A percentile compares a stretch with the other conserved stretches of the same genome.
These are phyloP conservation scores for Laetiporus sulphureus DNA, from an alignment of 1,284 basidiomycete genomes.

Conservation along the genomic window DNA sequence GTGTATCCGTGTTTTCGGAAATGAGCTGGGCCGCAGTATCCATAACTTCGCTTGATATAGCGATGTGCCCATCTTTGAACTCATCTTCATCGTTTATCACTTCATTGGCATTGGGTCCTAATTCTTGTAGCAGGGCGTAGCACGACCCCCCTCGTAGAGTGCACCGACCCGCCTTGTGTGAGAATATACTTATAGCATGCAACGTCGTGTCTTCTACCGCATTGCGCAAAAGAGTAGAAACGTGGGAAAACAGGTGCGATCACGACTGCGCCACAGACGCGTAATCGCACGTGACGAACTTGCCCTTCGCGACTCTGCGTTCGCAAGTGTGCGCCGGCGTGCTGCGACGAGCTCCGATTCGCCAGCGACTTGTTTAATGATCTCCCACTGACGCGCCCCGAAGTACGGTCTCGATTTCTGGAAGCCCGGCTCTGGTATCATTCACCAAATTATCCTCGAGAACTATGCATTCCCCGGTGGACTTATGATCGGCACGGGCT, in stretches of 20 bases:
- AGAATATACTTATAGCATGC: too few relatives aligned
- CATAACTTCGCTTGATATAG: conserved; percentile 24
- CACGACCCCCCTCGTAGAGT: too few relatives aligned
- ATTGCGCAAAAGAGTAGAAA: too few relatives aligned
- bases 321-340: too few relatives aligned
- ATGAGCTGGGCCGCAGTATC: conserved; percentile 52
- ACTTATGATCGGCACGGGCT: conserved; percentile 99
- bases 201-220: too few relatives aligned
- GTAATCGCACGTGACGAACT: too few relatives aligned
- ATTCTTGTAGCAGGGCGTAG: background rate
- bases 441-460: conserved; percentile 96
- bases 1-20: conserved; percentile 26
- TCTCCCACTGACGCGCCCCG: background rate
- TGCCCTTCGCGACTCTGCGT: too few relatives aligned
- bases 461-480: conserved; percentile 99
- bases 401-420: conserved; percentile 99
- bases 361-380: too few relatives aligned
- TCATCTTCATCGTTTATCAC: background rate
- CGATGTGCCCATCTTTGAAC: background rate
- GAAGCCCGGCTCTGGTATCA: conserved; percentile 98
- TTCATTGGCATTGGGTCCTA: background rate
- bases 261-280: too few relatives aligned
- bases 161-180: too few relatives aligned
- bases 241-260: too few relatives aligned
- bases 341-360: too few relatives aligned